Percentiles rank a stretch among this genome's conserved stretches.
phyloP scores from a whole-genome alignment of 2,329 filamentous ascomycete genomes.

The Penicillium sp. region DNA sequence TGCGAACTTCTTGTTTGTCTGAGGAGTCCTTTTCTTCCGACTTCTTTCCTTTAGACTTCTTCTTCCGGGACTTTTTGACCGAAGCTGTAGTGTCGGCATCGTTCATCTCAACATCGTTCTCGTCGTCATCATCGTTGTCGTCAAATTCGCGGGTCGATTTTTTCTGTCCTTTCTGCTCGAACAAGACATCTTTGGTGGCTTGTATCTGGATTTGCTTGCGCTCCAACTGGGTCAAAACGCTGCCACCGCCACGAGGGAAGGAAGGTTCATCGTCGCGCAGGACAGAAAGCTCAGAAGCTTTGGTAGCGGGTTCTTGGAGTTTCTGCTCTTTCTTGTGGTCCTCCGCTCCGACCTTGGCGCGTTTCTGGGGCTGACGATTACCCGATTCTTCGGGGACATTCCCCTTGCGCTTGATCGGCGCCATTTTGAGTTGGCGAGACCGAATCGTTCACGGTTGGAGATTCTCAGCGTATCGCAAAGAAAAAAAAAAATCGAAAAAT shows the following conservation, averaged over 20 bases:
- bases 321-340: slow-evolving; percentile 32
- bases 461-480: slow-evolving; percentile 26
- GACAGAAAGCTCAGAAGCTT: slow-evolving; percentile 38
- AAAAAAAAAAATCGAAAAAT: slow-evolving; percentile 25
- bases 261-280: slow-evolving; percentile 73
- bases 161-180: slow-evolving; percentile 66
- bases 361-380: slow-evolving; percentile 37
- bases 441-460: slow-evolving; percentile 22
- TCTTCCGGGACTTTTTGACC: slow-evolving; percentile 38
- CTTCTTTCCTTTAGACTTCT: slow-evolving; percentile 45
- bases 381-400: slow-evolving; percentile 34
- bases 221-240: slow-evolving; percentile 84
- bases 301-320: slow-evolving; percentile 26
- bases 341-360: slow-evolving; percentile 37
- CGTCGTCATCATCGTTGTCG: slow-evolving; percentile 55
- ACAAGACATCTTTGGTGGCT: slow-evolving; percentile 83
- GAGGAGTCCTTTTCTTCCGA: slow-evolving; percentile 47
- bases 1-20: slow-evolving; percentile 56
- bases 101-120: slow-evolving; percentile 51
- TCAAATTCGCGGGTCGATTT: slow-evolving; percentile 44
- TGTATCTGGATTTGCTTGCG: slow-evolving; percentile 95
- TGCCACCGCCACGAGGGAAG: slow-evolving; percentile 88
- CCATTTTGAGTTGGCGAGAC: slow-evolving; percentile 33
- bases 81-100: slow-evolving; percentile 35
- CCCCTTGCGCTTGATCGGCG: slow-evolving; percentile 44